A percentile compares a stretch with the other conserved stretches of the same genome.
Evolutionary conservation across 2,329 filamentous ascomycete genomes (phyloP).

Genomic region (Diaporthe citri): DNA sequence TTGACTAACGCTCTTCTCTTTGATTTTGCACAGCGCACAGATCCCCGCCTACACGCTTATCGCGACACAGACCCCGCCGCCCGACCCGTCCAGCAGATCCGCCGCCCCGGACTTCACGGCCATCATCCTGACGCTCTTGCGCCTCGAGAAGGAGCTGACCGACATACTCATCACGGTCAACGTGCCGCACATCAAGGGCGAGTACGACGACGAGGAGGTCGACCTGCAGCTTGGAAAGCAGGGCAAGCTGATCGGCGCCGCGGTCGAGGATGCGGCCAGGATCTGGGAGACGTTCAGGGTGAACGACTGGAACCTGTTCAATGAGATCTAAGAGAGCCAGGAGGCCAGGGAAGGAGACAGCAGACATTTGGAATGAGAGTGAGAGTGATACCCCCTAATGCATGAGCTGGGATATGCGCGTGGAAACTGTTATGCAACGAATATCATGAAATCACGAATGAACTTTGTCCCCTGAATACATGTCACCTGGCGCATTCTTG

Average conservation of each 20-base stretch:
- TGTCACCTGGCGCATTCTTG: neutral
- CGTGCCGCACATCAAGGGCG: slow-evolving; percentile 83
- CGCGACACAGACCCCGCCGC: slow-evolving; percentile 69
- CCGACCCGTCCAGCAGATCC: slow-evolving; percentile 48
- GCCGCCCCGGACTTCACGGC: slow-evolving; percentile 74
- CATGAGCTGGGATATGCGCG: slow-evolving; percentile 8
- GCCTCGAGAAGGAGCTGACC: slow-evolving; percentile 80
- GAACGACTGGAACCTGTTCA: slow-evolving; percentile 84
- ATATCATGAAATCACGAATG: slow-evolving; percentile 33
- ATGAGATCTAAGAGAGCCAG: slow-evolving; percentile 50
- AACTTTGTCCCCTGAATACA: neutral
- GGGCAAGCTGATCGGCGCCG: slow-evolving; percentile 76
- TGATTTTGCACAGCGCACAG: slow-evolving; percentile 52
- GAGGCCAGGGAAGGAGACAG: neutral
- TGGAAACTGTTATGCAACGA: slow-evolving; percentile 24
- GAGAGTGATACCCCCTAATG: slow-evolving; percentile 38
- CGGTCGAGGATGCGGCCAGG: slow-evolving; percentile 74
- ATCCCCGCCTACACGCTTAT: slow-evolving; percentile 78
- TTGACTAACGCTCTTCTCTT: neutral
- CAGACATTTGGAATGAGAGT: neutral
- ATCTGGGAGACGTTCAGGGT: slow-evolving; percentile 83
- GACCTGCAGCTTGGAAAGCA: slow-evolving; percentile 74
- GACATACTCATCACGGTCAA: slow-evolving; percentile 91
- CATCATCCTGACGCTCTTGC: slow-evolving; percentile 81
- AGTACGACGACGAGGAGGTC: slow-evolving; percentile 80